Percentiles rank a stretch among this genome's conserved stretches.
Conservation (phyloP, 2,329 filamentous ascomycete species). For the Penicillium griseofulvum region DNA sequence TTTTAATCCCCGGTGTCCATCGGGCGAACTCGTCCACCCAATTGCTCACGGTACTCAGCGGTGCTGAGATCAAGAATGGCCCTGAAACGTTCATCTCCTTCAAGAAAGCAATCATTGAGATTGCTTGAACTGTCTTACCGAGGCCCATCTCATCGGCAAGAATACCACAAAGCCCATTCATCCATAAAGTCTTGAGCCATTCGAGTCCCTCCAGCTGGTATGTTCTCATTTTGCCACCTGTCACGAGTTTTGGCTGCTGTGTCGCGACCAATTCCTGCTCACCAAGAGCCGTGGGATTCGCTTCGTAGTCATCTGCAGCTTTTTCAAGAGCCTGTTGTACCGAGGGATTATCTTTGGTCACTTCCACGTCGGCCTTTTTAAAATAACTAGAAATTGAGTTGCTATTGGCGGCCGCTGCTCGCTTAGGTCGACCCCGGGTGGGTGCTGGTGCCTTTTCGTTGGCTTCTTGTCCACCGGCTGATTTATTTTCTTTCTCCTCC, state of each 20-base stretch:
- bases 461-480: constrained; percentile 15
- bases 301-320: constrained; percentile 56
- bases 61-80: constrained; percentile 86
- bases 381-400: constrained; percentile 60
- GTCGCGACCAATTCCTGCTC: constrained; percentile 73
- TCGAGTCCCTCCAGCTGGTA: constrained; percentile 94
- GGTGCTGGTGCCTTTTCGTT: constrained; percentile 20
- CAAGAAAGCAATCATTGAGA: constrained; percentile 80
- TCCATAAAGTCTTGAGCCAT: constrained; percentile 79
- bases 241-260: constrained; percentile 78
- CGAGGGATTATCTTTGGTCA: constrained; percentile 52
- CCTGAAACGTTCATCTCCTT: constrained; percentile 85
- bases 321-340: constrained; percentile 59
- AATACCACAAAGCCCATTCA: constrained; percentile 90
- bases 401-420: constrained; percentile 23
- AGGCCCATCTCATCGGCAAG: constrained; percentile 93
- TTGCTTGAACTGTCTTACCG: constrained; percentile 89
- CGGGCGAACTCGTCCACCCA: constrained; percentile 92
- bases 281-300: constrained; percentile 60
- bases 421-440: constrained; percentile 31
- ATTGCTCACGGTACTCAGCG: constrained; percentile 86
- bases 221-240: constrained; percentile 84
- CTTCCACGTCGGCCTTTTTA: constrained; percentile 57
- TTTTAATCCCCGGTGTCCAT: constrained; percentile 86
- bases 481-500: constrained; percentile 20